Evolutionary conservation across 805 yeast genomes (phyloP), one percentile per base, ranked within the genome.

Genomic region (Scheffersomyces amazonensis): DNA sequence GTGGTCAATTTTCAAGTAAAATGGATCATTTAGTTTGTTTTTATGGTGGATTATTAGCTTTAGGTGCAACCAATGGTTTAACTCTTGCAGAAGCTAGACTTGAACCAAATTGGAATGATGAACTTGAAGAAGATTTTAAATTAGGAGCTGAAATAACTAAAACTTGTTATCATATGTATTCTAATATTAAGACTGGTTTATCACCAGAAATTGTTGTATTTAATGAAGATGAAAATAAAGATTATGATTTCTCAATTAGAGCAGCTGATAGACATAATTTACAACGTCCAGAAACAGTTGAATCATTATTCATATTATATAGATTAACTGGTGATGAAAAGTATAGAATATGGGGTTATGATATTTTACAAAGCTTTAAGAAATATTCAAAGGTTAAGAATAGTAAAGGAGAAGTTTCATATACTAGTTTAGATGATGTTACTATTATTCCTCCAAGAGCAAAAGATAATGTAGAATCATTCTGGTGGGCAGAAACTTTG

Each of bases 1-100:
- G 60, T 5, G 81, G 83, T 0, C 62, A 68, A 2, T 58, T 83
- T 12, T 76, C 83, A 12, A 66, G 80, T 13, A 88, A 87, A 55
- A 87, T 90, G 96, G 96, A 90, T 56, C 96, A 90, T 62, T 67
- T 87, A 42, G 96, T 88, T 18, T 90, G 97, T 59, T 89, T 88
- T 61, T 78, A 86, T 54, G 96, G 96, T 40, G 96, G 96, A 0
- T 71, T 86, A 44, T 74, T 90, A 43, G 93, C 96, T 1, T 64
- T 88, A 37, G 96, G 96, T 19, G 95, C 96, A 12, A 90, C 96
- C 2, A 78, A 75, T 33, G 97, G 97, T 8, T 55, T 66, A 20
- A 62, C 82, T 1, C 52, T 76, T 17, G 60, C 59, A 9, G 74
- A 71, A 11, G 95, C 91, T 3, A 69, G 76, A 41, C 63, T 69